phyloP scores from a whole-genome alignment of 1,284 basidiomycete species.

The Exobasidium cylindrosporum region DNA sequence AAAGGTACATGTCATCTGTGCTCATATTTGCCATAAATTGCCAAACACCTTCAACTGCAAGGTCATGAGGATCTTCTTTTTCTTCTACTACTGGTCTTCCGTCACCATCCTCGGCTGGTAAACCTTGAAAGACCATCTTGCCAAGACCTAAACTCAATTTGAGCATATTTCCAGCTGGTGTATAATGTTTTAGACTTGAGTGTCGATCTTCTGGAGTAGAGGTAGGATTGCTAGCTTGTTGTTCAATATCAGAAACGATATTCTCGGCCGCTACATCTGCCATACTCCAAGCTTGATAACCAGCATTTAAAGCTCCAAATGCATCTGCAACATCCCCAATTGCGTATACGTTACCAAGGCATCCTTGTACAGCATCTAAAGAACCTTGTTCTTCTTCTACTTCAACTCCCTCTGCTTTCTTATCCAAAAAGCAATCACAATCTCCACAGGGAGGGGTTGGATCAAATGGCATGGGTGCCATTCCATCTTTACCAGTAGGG shows the following conservation, averaged over 20 bases:
- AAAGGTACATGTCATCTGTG: constrained; percentile 42
- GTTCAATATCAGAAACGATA: constrained; percentile 41
- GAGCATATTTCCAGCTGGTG: constrained; percentile 45
- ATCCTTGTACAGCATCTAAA: constrained; percentile 3
- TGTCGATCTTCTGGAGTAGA: neutral
- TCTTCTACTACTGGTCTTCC: constrained; percentile 33
- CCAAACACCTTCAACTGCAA: constrained; percentile 50
- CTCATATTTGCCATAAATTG: constrained; percentile 44
- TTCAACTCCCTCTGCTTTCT: constrained; percentile 33
- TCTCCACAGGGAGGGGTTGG: constrained; percentile 49
- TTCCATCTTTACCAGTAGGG: constrained; percentile 19
- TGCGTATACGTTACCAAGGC: constrained; percentile 45
- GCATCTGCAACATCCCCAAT: constrained; percentile 53
- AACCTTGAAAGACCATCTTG: constrained; percentile 47
- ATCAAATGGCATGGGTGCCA: constrained; percentile 24
- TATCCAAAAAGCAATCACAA: constrained; percentile 54
- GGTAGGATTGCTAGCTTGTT: neutral
- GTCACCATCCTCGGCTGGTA: constrained; percentile 23
- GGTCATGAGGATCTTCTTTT: constrained; percentile 44
- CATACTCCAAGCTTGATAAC: constrained; percentile 55
- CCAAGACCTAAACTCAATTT: constrained; percentile 48
- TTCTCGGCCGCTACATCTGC: constrained; percentile 51
- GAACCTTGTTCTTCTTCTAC: constrained; percentile 3
- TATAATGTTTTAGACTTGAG: constrained; percentile 28
- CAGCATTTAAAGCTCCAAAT: constrained; percentile 53